A percentile compares a stretch with the other conserved stretches of the same genome.
Evolutionary conservation across 2,329 filamentous ascomycete genomes (phyloP).

Genomic region (Leptographium wingfieldii): DNA sequence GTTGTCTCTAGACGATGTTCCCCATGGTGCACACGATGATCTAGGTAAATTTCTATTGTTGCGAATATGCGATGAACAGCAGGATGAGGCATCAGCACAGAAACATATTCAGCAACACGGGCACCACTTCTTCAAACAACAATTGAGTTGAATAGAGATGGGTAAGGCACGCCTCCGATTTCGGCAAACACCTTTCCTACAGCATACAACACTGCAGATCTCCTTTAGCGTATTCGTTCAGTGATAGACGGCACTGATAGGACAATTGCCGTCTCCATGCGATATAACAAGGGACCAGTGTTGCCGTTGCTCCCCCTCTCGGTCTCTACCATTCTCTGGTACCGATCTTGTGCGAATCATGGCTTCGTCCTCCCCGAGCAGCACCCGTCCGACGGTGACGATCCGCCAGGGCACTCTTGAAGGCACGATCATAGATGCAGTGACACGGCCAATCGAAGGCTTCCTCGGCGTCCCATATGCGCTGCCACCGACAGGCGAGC

Average conservation of each 20-base stretch:
- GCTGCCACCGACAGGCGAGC: conserved; percentile 21
- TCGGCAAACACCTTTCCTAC: neutral
- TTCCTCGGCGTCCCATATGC: conserved; percentile 45
- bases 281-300: neutral
- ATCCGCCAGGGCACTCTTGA: conserved; percentile 1
- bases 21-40: too few relatives aligned
- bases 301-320: neutral
- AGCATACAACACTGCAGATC: neutral
- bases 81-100: too few relatives aligned
- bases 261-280: neutral
- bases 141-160: neutral
- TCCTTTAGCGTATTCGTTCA: neutral
- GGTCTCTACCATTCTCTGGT: neutral
- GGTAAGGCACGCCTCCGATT: neutral
- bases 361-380: neutral
- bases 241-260: neutral
- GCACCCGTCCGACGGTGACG: neutral
- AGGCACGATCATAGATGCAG: conserved; percentile 21
- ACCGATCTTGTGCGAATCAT: neutral
- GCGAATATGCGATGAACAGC: too few relatives aligned
- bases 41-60: too few relatives aligned
- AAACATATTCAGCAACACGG: too few relatives aligned
- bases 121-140: too few relatives aligned
- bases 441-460: conserved; percentile 10
- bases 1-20: too few relatives aligned